These are phyloP conservation scores for Pilasporangium apinafurcum DNA, from an alignment of 352 stramenopile species.

Conservation along the genomic window DNA sequence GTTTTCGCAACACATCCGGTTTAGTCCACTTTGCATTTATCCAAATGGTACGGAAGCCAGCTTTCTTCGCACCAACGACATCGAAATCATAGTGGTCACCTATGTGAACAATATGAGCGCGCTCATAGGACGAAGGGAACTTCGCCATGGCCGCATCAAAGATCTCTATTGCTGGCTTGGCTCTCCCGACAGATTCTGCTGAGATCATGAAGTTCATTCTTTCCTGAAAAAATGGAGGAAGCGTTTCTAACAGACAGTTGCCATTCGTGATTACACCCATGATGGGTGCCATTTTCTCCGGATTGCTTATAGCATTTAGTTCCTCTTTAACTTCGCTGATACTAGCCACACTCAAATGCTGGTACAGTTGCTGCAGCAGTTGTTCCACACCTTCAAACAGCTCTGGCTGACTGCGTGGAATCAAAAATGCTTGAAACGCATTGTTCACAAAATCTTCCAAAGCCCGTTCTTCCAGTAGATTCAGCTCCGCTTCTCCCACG, in stretches of 20 bases:
- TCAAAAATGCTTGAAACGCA: slow-evolving; percentile 51
- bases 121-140: slow-evolving; percentile 18
- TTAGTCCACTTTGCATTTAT: slow-evolving; percentile 40
- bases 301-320: too few species aligned
- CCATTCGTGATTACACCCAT: slow-evolving; percentile 74
- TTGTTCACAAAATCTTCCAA: slow-evolving; percentile 37
- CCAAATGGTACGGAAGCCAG: slow-evolving; percentile 61
- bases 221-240: slow-evolving; percentile 34
- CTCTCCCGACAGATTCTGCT: slow-evolving; percentile 33
- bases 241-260: slow-evolving; percentile 41
- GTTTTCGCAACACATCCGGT: slow-evolving; percentile 21
- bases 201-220: slow-evolving; percentile 50
- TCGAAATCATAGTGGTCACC: slow-evolving; percentile 74
- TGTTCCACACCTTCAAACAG: slow-evolving; percentile 52
- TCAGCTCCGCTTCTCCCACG: slow-evolving; percentile 13
- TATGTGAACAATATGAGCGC: slow-evolving; percentile 55
- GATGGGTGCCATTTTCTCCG: neutral
- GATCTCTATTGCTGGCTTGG: slow-evolving; percentile 40
- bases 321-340: too few species aligned
- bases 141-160: slow-evolving; percentile 47
- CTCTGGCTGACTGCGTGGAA: slow-evolving; percentile 46
- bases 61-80: slow-evolving; percentile 53
- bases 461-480: slow-evolving; percentile 6
- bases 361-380: slow-evolving; percentile 32
- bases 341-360: slow-evolving; percentile 9